Conservation (phyloP, 306 rosid genomes). For the Quercus agrifolia region DNA sequence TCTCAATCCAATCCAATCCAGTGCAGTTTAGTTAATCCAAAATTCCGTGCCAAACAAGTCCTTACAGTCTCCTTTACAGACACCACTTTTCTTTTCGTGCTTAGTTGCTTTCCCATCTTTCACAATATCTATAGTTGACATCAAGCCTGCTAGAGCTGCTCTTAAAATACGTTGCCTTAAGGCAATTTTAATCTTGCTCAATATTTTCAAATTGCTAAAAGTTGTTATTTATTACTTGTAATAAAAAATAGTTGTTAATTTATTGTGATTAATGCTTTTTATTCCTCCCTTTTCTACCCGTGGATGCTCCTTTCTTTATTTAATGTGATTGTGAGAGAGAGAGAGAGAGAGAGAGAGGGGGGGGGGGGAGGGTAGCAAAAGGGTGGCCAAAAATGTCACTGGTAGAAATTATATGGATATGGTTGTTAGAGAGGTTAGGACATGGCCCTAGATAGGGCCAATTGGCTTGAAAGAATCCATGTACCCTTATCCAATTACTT, state of each 20-base stretch:
- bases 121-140: background rate
- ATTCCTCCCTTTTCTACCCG: too few species aligned
- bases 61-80: background rate
- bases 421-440: background rate
- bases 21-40: too few species aligned
- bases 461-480: background rate
- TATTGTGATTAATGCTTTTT: too few species aligned
- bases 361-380: too few species aligned
- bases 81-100: background rate
- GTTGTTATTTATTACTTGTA: too few species aligned
- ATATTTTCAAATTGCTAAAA: background rate
- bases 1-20: too few species aligned
- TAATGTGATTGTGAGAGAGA: too few species aligned
- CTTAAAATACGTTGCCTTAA: background rate
- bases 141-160: background rate
- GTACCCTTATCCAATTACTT: background rate
- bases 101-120: background rate
- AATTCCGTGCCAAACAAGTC: too few species aligned
- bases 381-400: background rate
- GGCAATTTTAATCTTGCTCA: background rate
- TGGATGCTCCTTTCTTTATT: too few species aligned
- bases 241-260: too few species aligned
- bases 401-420: too few species aligned
- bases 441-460: background rate
- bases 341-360: background rate